phyloP scores from a whole-genome alignment of 305 asterid genomes.

The Solanum hybrid region DNA sequence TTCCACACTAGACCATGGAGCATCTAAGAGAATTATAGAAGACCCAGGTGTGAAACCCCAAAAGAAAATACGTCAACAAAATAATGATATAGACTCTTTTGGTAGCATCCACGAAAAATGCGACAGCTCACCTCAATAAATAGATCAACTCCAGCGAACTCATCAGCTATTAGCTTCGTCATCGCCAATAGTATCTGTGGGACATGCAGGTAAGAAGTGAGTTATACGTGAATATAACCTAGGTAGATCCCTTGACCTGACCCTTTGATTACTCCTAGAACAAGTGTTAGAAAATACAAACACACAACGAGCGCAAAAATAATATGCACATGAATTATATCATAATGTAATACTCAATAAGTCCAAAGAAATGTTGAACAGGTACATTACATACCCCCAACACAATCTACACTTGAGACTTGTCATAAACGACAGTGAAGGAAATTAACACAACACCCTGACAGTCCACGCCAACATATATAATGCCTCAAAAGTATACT shows the following conservation, averaged over 20 bases:
- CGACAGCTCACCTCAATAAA: neutral
- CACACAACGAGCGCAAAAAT: neutral
- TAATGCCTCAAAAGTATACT: neutral
- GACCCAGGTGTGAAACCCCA: neutral
- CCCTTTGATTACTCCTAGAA: neutral
- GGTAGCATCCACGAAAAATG: neutral
- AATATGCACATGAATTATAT: neutral
- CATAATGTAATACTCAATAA: neutral
- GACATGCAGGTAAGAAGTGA: neutral
- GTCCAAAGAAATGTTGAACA: neutral
- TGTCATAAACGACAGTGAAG: neutral
- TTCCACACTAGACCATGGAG: neutral
- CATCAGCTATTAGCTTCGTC: neutral
- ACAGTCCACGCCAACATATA: neutral
- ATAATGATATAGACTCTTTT: neutral
- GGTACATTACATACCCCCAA: neutral
- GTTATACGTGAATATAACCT: neutral
- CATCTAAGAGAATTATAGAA: neutral
- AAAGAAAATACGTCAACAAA: neutral
- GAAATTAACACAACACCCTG: neutral
- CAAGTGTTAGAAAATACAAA: neutral
- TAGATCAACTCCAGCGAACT: neutral
- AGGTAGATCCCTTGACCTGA: neutral
- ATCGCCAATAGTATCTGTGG: neutral
- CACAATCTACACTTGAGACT: neutral